Percentiles rank a stretch among this genome's conserved stretches.
These are phyloP conservation scores for Rutidosis leptorrhynchoides DNA, from an alignment of 129 eudicot species.

Conservation along the genomic window DNA sequence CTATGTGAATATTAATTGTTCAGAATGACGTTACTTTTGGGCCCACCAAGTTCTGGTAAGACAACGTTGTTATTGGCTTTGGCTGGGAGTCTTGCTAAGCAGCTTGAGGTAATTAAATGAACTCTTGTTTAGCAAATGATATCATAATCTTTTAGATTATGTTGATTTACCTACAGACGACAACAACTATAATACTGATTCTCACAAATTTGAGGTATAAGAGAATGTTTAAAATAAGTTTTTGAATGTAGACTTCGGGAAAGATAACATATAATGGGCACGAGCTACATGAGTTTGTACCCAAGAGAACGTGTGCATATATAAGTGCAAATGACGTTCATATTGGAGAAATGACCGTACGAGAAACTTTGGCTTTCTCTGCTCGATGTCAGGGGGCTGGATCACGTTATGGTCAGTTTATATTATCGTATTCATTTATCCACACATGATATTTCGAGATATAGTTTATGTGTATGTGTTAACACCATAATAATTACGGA, in stretches of 20 bases:
- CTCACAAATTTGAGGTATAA: too few species aligned
- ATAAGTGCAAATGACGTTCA: slow-evolving; percentile 84
- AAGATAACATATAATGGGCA: slow-evolving; percentile 83
- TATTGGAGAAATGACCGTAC: slow-evolving; percentile 86
- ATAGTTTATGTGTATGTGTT: neutral
- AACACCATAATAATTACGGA: neutral
- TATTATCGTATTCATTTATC: neutral
- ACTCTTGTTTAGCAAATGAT: neutral
- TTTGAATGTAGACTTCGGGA: slow-evolving; percentile 46
- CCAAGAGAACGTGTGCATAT: slow-evolving; percentile 84
- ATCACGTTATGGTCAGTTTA: slow-evolving; percentile 67
- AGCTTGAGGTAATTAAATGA: slow-evolving; percentile 39
- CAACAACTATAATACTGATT: too few species aligned
- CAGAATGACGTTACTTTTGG: slow-evolving; percentile 94
- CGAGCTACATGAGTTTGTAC: slow-evolving; percentile 71
- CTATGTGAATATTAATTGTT: slow-evolving; percentile 11
- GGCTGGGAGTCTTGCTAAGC: slow-evolving; percentile 63
- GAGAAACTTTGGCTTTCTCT: slow-evolving; percentile 83
- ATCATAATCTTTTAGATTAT: neutral
- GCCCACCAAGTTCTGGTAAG: slow-evolving; percentile 92
- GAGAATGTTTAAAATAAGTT: neutral
- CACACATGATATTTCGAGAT: neutral
- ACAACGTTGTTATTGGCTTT: slow-evolving; percentile 72
- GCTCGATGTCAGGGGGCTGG: slow-evolving; percentile 94
- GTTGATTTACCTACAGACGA: neutral